Base-by-base conservation (phyloP, 805 yeast genomes). In the Sugiyamaella qingdaonensis region DNA sequence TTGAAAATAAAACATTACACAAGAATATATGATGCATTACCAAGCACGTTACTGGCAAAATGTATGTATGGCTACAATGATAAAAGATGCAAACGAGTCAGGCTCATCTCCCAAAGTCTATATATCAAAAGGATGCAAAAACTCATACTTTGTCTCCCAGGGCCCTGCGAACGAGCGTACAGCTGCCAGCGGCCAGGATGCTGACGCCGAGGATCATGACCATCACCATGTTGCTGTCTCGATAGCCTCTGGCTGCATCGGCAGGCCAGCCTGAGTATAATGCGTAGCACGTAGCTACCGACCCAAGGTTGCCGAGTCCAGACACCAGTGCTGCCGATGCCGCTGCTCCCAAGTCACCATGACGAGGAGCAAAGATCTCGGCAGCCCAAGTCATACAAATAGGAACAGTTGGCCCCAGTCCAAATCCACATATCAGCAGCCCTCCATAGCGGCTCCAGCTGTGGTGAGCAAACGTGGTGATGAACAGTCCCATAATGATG, bases 401-500 rank as follows among this genome's bases (percentile, higher is more conserved):
- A 27, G 96, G 96, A 11, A 88, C 95, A 0, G 96, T 88, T 18
- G 96, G 94, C 10, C 96, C 96, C 48, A 88, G 75, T 0, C 96
- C 96, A 60, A 84, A 86, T 0, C 96, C 96, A 5, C 88, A 82
- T 64, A 88, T 82, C 56, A 88, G 74, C 50, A 88, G 73, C 0
- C 96, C 96, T 7, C 81, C 95, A 66, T 87, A 88, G 61, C 80
- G 78, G 53, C 79, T 76, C 96, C 96, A 88, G 27, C 81, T 70
- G 2, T 82, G 84, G 10, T 73, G 72, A 0, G 95, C 94, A 64
- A 74, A 88, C 0, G 95, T 88, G 14, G 86, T 81, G 31, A 88
- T 88, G 46, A 86, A 68, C 69, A 88, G 70, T 1, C 96, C 96
- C 36, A 76, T 71, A 31, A 88, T 86, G 61, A 89, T 87, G 47